Percentiles rank a stretch among this genome's conserved stretches.
Conservation (phyloP, 352 stramenopile genomes). For the Paralagenidium karlingii region DNA sequence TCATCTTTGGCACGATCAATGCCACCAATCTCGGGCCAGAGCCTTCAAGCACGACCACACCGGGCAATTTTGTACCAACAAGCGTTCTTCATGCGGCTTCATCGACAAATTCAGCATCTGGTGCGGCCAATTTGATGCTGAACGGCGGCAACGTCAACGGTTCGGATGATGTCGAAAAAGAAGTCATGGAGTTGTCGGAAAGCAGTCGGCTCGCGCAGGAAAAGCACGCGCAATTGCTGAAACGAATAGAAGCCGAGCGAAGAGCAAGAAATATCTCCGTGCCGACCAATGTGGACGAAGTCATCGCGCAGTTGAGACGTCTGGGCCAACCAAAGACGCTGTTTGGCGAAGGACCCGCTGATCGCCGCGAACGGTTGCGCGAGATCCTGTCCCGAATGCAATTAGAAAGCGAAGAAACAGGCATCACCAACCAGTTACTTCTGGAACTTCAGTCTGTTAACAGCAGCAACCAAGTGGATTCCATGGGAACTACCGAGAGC, state of each 20-base stretch:
- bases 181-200: constrained; percentile 75
- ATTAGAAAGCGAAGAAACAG: constrained; percentile 53
- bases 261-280: constrained; percentile 84
- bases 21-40: constrained; percentile 6
- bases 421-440: constrained; percentile 43
- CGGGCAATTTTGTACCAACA: constrained; percentile 25
- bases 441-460: too few species aligned
- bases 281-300: constrained; percentile 86
- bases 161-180: constrained; percentile 47
- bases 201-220: constrained; percentile 74
- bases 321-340: constrained; percentile 89
- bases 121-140: constrained; percentile 38
- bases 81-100: constrained; percentile 15
- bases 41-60: too few species aligned
- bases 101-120: background rate
- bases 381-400: constrained; percentile 78
- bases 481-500: constrained; percentile 1
- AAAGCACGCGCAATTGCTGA: constrained; percentile 78
- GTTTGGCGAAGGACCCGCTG: constrained; percentile 92
- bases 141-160: constrained; percentile 76
- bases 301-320: constrained; percentile 81
- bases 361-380: constrained; percentile 89
- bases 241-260: constrained; percentile 86
- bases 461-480: constrained; percentile 16
- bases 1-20: constrained; percentile 72